Evolutionary conservation across 1,284 basidiomycete genomes (phyloP).

Genomic region (Erythrobasidium hasegawianum): DNA sequence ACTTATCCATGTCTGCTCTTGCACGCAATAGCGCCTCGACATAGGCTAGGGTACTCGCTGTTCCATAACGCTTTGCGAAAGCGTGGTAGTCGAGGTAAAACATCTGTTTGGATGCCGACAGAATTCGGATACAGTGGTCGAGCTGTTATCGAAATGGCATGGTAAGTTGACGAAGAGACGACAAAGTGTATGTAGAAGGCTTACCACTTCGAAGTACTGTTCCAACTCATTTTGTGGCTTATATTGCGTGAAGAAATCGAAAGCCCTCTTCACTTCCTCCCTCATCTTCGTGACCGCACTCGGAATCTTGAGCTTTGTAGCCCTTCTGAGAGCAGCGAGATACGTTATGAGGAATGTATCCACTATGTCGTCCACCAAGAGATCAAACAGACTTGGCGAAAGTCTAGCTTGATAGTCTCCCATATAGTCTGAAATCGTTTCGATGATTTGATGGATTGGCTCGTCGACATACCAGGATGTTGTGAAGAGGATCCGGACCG

Average conservation of each 20-base stretch:
- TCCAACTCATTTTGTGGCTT: constrained; percentile 80
- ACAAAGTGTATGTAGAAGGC: not conserved
- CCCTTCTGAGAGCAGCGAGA: constrained; percentile 78
- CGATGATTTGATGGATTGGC: constrained; percentile 75
- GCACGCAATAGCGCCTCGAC: constrained; percentile 85
- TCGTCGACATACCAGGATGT: constrained; percentile 75
- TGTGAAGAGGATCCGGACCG: constrained; percentile 77
- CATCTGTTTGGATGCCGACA: constrained; percentile 86
- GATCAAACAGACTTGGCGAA: constrained; percentile 84
- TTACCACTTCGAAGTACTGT: constrained; percentile 68
- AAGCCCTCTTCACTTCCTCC: constrained; percentile 72
- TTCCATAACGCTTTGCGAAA: constrained; percentile 90
- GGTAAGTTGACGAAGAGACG: too few species aligned
- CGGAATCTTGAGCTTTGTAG: constrained; percentile 83
- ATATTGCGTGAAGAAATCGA: constrained; percentile 74
- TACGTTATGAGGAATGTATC: constrained; percentile 88
- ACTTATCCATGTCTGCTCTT: constrained; percentile 81
- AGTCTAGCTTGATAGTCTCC: constrained; percentile 86
- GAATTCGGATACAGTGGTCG: constrained; percentile 74
- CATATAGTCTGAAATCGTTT: constrained; percentile 96
- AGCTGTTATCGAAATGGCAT: constrained; percentile 51
- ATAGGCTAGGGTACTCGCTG: constrained; percentile 74
- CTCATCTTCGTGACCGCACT: constrained; percentile 74
- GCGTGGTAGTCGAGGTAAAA: constrained; percentile 81
- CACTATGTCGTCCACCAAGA: constrained; percentile 87